Conservation (phyloP, 768 basidiomycete species). For the Tricholoma saponaceum region DNA sequence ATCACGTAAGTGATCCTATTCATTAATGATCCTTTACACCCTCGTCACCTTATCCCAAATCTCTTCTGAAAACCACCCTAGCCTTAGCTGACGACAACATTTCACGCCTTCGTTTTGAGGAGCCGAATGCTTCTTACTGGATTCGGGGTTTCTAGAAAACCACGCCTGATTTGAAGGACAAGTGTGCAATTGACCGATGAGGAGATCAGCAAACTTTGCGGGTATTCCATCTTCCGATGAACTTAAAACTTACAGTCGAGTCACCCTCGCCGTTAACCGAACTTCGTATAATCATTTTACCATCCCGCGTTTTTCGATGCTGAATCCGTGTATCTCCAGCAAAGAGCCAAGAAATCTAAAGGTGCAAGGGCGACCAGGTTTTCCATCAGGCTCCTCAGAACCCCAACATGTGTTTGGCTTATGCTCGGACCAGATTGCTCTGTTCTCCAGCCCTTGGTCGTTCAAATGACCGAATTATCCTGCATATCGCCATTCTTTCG, state of each 20-base stretch:
- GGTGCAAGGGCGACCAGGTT: background rate
- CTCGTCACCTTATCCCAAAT: background rate
- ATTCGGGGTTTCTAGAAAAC: too few relatives aligned
- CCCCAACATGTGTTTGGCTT: background rate
- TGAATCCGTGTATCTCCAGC: background rate
- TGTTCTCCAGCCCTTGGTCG: background rate
- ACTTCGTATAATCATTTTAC: background rate
- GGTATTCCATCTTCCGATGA: background rate
- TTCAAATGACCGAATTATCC: too few relatives aligned
- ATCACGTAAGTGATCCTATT: background rate
- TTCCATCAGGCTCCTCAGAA: too few relatives aligned
- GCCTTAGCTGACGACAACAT: background rate
- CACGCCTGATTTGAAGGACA: too few relatives aligned
- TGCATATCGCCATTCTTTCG: too few relatives aligned
- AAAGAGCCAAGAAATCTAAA: background rate
- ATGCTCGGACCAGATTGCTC: background rate
- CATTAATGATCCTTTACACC: too few relatives aligned
- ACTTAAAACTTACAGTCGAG: background rate
- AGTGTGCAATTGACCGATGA: background rate
- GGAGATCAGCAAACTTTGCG: too few relatives aligned
- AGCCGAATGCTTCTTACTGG: background rate
- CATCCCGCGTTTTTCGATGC: background rate
- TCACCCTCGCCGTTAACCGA: background rate
- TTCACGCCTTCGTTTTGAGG: background rate
- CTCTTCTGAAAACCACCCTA: background rate